Evolutionary conservation across 805 yeast genomes (phyloP).

Genomic region (Candida loeiensis): DNA sequence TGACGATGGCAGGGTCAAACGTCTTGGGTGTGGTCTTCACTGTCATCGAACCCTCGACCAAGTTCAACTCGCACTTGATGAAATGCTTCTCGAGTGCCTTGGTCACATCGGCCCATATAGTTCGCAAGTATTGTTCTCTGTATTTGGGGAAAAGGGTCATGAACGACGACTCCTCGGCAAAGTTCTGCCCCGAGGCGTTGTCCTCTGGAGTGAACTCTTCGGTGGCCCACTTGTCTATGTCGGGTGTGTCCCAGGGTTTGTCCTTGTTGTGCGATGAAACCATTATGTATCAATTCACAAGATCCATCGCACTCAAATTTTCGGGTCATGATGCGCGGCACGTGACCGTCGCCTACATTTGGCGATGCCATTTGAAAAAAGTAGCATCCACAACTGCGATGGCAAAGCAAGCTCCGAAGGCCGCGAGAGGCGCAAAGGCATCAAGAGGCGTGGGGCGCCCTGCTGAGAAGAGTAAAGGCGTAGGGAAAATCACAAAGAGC

Average conservation of each 20-base stretch:
- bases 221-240: slow-evolving; percentile 86
- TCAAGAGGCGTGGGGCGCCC: not conserved
- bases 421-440: slow-evolving; percentile 1
- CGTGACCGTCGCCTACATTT: not conserved
- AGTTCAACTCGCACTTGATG: slow-evolving; percentile 77
- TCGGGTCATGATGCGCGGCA: not conserved
- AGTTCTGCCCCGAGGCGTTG: slow-evolving; percentile 79
- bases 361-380: not conserved
- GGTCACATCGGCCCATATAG: slow-evolving; percentile 93
- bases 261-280: slow-evolving; percentile 90
- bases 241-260: slow-evolving; percentile 97
- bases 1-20: slow-evolving; percentile 87
- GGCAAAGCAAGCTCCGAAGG: slow-evolving; percentile 3
- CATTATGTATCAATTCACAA: slow-evolving; percentile 43
- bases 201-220: slow-evolving; percentile 90
- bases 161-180: slow-evolving; percentile 93
- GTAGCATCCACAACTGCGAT: not conserved
- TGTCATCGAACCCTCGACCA: slow-evolving; percentile 96
- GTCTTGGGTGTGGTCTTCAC: slow-evolving; percentile 95
- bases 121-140: slow-evolving; percentile 84
- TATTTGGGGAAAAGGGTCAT: slow-evolving; percentile 95
- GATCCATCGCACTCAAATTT: slow-evolving; percentile 2
- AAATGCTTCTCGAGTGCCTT: slow-evolving; percentile 68
- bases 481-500: not conserved
- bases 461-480: not conserved